Percentiles rank a stretch among this genome's conserved stretches.
phyloP scores from a whole-genome alignment of 306 rosid genomes.

The Clitoria ternatea region DNA sequence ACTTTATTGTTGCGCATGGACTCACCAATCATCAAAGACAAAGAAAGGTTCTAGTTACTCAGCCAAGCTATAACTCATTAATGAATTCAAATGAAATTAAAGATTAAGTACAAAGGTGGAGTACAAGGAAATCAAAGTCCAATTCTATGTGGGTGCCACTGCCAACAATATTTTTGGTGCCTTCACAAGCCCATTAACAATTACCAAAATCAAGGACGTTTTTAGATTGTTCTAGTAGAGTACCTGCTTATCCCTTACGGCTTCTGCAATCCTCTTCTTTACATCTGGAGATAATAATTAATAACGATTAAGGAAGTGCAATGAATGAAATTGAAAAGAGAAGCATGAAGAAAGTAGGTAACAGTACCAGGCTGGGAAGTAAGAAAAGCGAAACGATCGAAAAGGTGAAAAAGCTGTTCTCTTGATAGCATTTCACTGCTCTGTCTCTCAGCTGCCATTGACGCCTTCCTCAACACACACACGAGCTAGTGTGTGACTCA shows the following conservation, averaged over 20 bases:
- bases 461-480: background rate
- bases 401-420: constrained; percentile 65
- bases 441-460: constrained; percentile 29
- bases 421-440: constrained; percentile 44
- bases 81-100: background rate
- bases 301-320: background rate
- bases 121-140: background rate
- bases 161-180: too few relatives aligned
- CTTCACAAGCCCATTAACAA: background rate
- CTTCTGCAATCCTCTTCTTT: constrained; percentile 73
- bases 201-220: background rate
- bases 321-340: background rate
- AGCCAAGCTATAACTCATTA: background rate
- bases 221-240: too few relatives aligned
- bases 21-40: background rate
- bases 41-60: background rate
- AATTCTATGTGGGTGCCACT: background rate
- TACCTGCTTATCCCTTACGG: constrained; percentile 72
- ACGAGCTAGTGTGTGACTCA: background rate
- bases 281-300: constrained; percentile 38
- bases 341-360: background rate
- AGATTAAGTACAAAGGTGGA: background rate
- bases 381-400: constrained; percentile 55
- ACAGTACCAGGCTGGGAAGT: constrained; percentile 64
- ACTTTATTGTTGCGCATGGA: background rate